These are phyloP conservation scores for Spathaspora gorwiae DNA, from an alignment of 805 yeast species.

Conservation along the genomic window DNA sequence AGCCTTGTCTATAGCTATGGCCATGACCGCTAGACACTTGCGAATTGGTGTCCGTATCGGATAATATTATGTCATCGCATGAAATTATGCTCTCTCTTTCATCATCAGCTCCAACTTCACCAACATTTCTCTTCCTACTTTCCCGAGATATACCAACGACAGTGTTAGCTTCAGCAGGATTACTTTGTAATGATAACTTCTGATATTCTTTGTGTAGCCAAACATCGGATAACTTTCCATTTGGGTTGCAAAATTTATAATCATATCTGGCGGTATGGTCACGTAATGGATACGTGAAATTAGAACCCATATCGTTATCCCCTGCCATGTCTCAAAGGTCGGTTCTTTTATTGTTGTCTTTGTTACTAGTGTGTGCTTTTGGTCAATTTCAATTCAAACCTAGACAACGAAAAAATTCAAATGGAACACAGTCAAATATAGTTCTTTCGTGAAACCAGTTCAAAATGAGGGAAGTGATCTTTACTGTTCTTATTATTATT, in stretches of 20 bases:
- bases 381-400: no score
- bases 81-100: constrained; percentile 8
- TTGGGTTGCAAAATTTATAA: constrained; percentile 25
- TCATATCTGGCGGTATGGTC: constrained; percentile 26
- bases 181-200: constrained; percentile 15
- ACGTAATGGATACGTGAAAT: constrained; percentile 24
- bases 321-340: no score
- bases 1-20: constrained; percentile 13
- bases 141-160: constrained; percentile 13
- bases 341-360: no score
- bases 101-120: constrained; percentile 14
- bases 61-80: constrained; percentile 31
- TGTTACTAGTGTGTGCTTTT: no score
- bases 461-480: no score
- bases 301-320: neutral
- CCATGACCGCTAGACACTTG: constrained; percentile 14
- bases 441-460: no score
- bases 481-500: no score
- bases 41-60: constrained; percentile 28
- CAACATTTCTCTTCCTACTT: constrained; percentile 19
- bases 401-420: no score
- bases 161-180: neutral
- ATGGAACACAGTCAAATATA: no score
- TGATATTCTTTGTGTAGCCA: constrained; percentile 29
- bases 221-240: constrained; percentile 26